A percentile compares a stretch with the other conserved stretches of the same genome.
Evolutionary conservation across 2,329 filamentous ascomycete genomes (phyloP).

Genomic region (Cladorrhinum sp.): DNA sequence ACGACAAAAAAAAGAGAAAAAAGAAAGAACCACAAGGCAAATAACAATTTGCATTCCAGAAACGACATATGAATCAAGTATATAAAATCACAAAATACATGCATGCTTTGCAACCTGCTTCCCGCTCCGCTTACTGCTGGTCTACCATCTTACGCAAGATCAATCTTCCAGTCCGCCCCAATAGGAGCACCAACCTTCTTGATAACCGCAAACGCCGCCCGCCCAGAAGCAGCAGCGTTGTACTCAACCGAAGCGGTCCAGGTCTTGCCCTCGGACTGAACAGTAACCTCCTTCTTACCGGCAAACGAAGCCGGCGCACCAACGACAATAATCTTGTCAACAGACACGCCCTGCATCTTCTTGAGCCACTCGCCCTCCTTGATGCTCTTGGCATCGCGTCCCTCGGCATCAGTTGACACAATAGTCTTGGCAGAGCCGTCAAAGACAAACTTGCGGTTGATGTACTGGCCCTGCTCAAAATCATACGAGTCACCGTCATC

Average conservation of each 20-base stretch:
- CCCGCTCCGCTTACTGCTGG: neutral
- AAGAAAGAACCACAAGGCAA: no score
- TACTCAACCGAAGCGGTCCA: constrained; percentile 62
- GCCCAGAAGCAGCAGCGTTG: constrained; percentile 42
- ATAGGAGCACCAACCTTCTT: constrained; percentile 51
- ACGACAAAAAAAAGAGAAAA: no score
- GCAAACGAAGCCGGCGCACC: constrained; percentile 72
- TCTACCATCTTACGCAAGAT: constrained; percentile 33
- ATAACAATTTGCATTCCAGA: neutral
- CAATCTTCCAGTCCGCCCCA: constrained; percentile 51
- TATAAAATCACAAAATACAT: no score
- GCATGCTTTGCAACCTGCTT: no score
- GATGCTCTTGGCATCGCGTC: constrained; percentile 51
- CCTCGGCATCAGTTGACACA: constrained; percentile 65
- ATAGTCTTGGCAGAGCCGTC: constrained; percentile 54
- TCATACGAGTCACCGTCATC: constrained; percentile 95
- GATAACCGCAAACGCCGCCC: constrained; percentile 51
- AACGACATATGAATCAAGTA: no score
- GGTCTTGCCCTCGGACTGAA: constrained; percentile 51
- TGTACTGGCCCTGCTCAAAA: constrained; percentile 79
- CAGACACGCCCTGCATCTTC: constrained; percentile 69
- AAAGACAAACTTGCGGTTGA: constrained; percentile 78
- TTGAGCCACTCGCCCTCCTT: constrained; percentile 74
- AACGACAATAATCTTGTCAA: constrained; percentile 83
- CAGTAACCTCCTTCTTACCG: constrained; percentile 56